Percentiles rank a stretch among this genome's conserved stretches.
Evolutionary conservation across 1,139 yeast species (phyloP).

Genomic region (Yamadazyma mexicana): DNA sequence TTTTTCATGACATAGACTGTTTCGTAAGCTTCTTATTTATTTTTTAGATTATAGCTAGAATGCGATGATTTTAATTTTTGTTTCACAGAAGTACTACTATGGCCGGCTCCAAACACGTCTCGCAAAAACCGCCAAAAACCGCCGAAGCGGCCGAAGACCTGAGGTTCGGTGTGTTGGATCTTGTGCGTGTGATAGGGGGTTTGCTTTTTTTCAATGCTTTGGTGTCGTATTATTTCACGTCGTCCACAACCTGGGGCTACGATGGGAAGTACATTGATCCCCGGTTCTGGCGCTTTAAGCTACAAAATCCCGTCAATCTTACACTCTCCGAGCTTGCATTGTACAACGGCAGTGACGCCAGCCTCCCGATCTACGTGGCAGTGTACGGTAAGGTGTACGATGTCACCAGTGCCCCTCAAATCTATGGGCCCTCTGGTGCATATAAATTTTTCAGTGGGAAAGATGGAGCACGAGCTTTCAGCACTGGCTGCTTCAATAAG

Average conservation of each 20-base stretch:
- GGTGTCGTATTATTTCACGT: conserved; percentile 53
- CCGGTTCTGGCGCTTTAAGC: conserved; percentile 33
- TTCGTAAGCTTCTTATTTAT: neutral
- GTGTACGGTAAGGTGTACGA: conserved; percentile 71
- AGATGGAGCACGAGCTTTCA: conserved; percentile 74
- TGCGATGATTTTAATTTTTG: neutral
- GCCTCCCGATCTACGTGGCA: conserved; percentile 62
- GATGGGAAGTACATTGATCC: conserved; percentile 52
- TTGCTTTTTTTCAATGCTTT: conserved; percentile 47
- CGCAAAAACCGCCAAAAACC: neutral
- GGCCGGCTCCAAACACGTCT: neutral
- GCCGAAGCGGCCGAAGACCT: neutral
- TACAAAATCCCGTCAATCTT: conserved; percentile 27
- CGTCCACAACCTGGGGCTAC: conserved; percentile 53
- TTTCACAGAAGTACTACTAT: neutral
- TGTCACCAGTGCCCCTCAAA: conserved; percentile 51
- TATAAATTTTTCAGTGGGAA: conserved; percentile 64
- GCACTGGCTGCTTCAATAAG: conserved; percentile 70
- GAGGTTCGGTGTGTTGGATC: conserved; percentile 34
- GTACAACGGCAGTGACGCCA: conserved; percentile 53
- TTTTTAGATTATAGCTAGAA: conserved; percentile 1
- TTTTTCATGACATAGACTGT: conserved; percentile 23
- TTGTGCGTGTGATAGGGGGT: conserved; percentile 48
- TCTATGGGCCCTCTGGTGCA: conserved; percentile 69
- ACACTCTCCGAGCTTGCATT: conserved; percentile 49